A percentile compares a stretch with the other conserved stretches of the same genome.
Conservation (phyloP, 352 stramenopile genomes). For the Phytophthora nicotianae region DNA sequence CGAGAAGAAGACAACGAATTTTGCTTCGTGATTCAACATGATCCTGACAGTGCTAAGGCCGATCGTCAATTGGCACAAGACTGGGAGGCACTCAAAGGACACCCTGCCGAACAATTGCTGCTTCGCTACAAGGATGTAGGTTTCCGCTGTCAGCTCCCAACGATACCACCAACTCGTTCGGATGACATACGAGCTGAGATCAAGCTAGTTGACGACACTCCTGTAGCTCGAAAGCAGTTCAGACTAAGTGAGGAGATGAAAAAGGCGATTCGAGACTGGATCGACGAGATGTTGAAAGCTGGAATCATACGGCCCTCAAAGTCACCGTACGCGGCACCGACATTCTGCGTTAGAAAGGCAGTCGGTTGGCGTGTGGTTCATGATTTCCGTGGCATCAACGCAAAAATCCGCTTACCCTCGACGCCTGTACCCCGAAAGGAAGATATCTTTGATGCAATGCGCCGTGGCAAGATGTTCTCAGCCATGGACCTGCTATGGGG, state of each 20-base stretch:
- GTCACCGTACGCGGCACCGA: not conserved
- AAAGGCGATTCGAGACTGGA: not conserved
- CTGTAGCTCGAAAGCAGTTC: not conserved
- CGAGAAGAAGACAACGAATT: constrained; percentile 1
- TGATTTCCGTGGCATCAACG: constrained; percentile 13
- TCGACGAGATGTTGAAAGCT: not conserved
- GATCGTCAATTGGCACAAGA: not conserved
- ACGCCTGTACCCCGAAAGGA: constrained; percentile 2
- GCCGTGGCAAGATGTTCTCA: not conserved
- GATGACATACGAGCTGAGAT: constrained; percentile 1
- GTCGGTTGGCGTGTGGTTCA: constrained; percentile 1
- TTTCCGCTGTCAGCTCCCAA: not conserved
- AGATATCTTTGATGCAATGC: constrained; percentile 8
- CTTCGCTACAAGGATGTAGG: constrained; percentile 4
- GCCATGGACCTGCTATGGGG: not conserved
- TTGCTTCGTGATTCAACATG: constrained; percentile 12
- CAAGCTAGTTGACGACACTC: not conserved
- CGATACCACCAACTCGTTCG: not conserved
- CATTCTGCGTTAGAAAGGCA: constrained; percentile 9
- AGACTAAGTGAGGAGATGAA: constrained; percentile 8
- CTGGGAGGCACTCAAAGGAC: not conserved
- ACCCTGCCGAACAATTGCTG: not conserved
- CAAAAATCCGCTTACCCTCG: not conserved
- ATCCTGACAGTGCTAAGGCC: not conserved
- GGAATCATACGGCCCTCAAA: constrained; percentile 4